Base-by-base conservation (phyloP, 2,329 filamentous ascomycete species). In the Pochonia chlamydosporia region DNA sequence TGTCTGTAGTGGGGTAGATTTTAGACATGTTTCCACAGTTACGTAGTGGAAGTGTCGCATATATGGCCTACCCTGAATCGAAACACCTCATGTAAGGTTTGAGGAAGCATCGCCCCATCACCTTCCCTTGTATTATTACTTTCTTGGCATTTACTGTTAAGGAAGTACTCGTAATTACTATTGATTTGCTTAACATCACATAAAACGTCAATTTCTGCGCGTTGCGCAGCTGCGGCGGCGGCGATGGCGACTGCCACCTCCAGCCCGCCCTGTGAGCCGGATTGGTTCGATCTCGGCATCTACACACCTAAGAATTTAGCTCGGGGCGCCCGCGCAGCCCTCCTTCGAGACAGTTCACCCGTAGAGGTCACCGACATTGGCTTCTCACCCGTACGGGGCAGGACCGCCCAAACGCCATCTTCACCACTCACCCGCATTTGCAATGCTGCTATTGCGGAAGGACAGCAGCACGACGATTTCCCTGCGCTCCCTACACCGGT, bases 261-360 rank as follows among this genome's bases (percentile, higher is more conserved):
- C 33, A 39, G 35, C 44, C 44, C 44, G 35, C 44, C 44, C 21
- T 25, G 14, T 26, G 44, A 25, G 23, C 33, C 44, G 33, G 44
- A 39, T 40, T 35, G 33, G n/a, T 46, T 46, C 40, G 44, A 46
- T 31, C 31, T 46, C 21, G 44, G 44, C 21, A 46, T 46, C 44
- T 23, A 46, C 24, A 46, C 44, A 14, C 44, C 44, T 20, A 31
- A 40, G 18, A 40, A 40, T 14, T 40, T 40, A 40, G 36, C 36
- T 40, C 8, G 36, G 24, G 14, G 36, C 18, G 18, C 36, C 16
- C 36, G 36, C 36, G 18, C 36, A 40, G 36, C 36, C 18, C 18
- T 40, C 36, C 36, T 40, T 10, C 5, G 36, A 20, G 36, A 40
- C 36, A 40, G 36, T 21, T 40, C 36, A 16, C 36, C 36, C 5